Percentiles rank a stretch among this genome's conserved stretches.
phyloP scores from a whole-genome alignment of 352 stramenopile genomes.

The Phytophthora aleatoria region DNA sequence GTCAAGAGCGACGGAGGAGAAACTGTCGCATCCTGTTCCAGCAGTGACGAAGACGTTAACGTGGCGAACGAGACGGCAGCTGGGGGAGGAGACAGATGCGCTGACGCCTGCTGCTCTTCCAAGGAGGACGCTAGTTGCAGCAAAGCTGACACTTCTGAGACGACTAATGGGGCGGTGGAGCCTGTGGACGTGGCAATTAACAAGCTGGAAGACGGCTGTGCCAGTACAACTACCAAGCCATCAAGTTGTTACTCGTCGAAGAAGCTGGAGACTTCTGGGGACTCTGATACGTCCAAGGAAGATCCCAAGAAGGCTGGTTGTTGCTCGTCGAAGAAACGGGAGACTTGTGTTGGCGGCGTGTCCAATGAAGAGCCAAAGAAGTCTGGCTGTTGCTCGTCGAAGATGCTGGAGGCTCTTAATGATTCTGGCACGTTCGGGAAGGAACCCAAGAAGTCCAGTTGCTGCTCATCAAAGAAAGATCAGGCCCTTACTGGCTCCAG shows the following conservation, averaged over 20 bases:
- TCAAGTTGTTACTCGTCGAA: constrained; percentile 13
- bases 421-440: background rate
- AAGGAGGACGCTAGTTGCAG: background rate
- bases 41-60: constrained; percentile 18
- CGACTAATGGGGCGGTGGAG: background rate
- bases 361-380: background rate
- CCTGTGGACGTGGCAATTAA: background rate
- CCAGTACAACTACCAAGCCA: background rate
- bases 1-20: constrained; percentile 33
- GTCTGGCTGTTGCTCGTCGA: constrained; percentile 6
- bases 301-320: constrained; percentile 9
- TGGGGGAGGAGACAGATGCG: constrained; percentile 1
- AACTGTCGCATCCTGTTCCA: constrained; percentile 29
- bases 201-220: background rate
- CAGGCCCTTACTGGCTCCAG: background rate
- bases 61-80: background rate
- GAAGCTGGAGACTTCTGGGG: background rate
- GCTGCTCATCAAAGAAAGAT: constrained; percentile 25
- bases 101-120: constrained; percentile 1
- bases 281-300: background rate
- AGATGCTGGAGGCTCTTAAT: background rate
- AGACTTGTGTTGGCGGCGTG: constrained; percentile 6
- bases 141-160: background rate
- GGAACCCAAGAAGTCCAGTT: constrained; percentile 6
- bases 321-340: background rate